Evolutionary conservation across 2,329 filamentous ascomycete genomes (phyloP).

Genomic region (Aspergillus quadricinctus): DNA sequence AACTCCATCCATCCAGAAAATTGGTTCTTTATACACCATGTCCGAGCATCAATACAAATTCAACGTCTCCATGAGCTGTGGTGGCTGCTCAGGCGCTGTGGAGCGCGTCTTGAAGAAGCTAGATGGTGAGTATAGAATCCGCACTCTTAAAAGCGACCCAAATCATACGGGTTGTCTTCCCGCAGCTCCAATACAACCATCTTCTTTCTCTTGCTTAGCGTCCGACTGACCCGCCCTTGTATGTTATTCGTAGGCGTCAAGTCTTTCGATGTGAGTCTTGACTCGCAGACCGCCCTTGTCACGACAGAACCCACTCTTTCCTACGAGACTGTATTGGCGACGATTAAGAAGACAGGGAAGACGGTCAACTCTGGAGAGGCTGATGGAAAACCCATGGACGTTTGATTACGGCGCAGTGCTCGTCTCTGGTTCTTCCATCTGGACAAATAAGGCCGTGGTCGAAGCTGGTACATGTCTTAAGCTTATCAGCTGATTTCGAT

Average conservation of each 20-base stretch:
- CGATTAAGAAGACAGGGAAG: constrained; percentile 95
- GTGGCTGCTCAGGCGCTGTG: constrained; percentile 91
- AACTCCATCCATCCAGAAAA: constrained; percentile 5
- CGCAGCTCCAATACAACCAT: background rate
- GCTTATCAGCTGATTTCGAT: background rate
- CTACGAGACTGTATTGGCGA: constrained; percentile 77
- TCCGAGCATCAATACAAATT: constrained; percentile 90
- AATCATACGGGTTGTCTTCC: background rate
- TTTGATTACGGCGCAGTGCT: constrained; percentile 24
- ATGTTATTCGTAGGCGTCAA: constrained; percentile 63
- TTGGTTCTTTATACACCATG: constrained; percentile 39
- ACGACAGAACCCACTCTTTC: constrained; percentile 63
- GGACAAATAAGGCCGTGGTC: background rate
- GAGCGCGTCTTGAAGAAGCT: constrained; percentile 90
- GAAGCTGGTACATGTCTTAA: background rate
- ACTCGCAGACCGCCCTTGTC: constrained; percentile 76
- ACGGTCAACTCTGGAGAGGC: constrained; percentile 65
- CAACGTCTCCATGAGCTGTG: constrained; percentile 88
- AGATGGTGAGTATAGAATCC: constrained; percentile 58
- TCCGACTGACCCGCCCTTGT: background rate
- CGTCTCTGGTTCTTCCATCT: background rate
- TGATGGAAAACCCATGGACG: constrained; percentile 37
- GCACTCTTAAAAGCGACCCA: background rate
- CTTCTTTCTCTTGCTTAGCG: constrained; percentile 1
- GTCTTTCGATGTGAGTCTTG: constrained; percentile 80